These are phyloP conservation scores for Spergularia azorica DNA, from an alignment of 179 eudicot species.

Conservation along the genomic window DNA sequence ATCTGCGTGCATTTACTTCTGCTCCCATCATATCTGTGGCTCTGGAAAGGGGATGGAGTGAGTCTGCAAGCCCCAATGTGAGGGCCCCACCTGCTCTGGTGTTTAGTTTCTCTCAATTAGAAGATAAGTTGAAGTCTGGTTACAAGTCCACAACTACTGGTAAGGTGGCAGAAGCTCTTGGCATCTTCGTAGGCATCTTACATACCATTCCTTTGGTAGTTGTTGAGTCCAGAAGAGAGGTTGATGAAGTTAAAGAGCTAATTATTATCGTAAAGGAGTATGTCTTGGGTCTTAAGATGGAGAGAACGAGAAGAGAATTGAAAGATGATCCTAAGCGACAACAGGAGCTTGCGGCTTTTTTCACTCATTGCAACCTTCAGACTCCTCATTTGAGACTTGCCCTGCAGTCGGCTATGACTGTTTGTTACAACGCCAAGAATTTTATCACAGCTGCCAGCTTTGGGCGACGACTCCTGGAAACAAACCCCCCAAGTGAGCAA, in stretches of 20 bases:
- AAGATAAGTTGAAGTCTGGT: constrained; percentile 73
- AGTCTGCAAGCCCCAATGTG: constrained; percentile 75
- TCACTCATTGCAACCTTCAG: constrained; percentile 81
- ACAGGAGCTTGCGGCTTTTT: constrained; percentile 82
- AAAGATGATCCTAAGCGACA: constrained; percentile 64
- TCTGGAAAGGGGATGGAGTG: constrained; percentile 85
- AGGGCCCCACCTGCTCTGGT: constrained; percentile 82
- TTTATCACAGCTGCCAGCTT: constrained; percentile 62
- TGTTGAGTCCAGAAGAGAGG: constrained; percentile 73
- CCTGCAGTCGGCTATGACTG: constrained; percentile 67
- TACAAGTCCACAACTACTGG: constrained; percentile 63
- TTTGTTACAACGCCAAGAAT: constrained; percentile 68
- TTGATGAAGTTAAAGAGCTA: constrained; percentile 79
- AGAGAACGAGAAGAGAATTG: constrained; percentile 57
- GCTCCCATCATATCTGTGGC: constrained; percentile 74
- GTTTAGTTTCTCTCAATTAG: constrained; percentile 72
- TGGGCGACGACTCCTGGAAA: constrained; percentile 63
- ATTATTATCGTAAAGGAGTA: constrained; percentile 71
- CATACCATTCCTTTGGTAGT: constrained; percentile 72
- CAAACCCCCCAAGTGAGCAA: constrained; percentile 57
- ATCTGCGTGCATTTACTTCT: constrained; percentile 65
- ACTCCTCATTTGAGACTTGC: constrained; percentile 77
- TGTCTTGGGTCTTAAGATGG: constrained; percentile 73
- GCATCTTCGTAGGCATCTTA: constrained; percentile 50
- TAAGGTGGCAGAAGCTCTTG: constrained; percentile 66